These are phyloP conservation scores for Cladosporium colombiae DNA, from an alignment of 2,329 filamentous ascomycete species.

Conservation along the genomic window DNA sequence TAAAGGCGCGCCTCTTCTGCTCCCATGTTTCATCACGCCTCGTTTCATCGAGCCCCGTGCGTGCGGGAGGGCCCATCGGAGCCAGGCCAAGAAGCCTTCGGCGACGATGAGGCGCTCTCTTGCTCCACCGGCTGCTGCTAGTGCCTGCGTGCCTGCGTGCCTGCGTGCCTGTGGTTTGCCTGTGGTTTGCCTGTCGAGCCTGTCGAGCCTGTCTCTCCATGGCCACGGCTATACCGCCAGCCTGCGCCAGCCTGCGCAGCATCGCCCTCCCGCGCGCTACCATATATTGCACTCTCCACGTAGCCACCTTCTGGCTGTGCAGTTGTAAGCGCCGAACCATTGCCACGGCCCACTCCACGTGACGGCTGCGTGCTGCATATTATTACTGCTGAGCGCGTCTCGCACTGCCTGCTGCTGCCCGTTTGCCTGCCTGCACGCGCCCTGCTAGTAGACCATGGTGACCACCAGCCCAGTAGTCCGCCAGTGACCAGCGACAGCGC, in stretches of 20 bases:
- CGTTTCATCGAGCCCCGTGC: neutral
- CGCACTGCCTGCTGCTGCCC: neutral
- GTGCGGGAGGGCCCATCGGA: neutral
- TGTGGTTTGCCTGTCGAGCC: no score
- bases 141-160: no score
- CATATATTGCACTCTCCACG: neutral
- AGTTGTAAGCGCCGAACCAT: neutral
- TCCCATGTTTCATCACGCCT: neutral
- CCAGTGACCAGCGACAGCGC: neutral
- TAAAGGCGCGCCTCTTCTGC: neutral
- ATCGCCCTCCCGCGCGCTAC: conserved; percentile 5
- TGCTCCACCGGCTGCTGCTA: neutral
- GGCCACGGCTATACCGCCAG: neutral
- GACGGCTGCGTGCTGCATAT: neutral
- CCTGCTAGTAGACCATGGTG: neutral
- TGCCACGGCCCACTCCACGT: neutral
- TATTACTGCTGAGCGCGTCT: neutral
- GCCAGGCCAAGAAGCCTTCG: neutral
- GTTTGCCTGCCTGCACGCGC: neutral
- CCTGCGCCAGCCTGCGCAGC: neutral
- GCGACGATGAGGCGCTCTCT: neutral
- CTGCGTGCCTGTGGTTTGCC: no score
- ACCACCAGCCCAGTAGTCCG: neutral
- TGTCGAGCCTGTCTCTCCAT: neutral
- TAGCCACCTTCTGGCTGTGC: neutral